Percentiles rank a stretch among this genome's conserved stretches.
These are phyloP conservation scores for Epicoccum nigrum DNA, from an alignment of 2,329 filamentous ascomycete genomes.

Conservation along the genomic window DNA sequence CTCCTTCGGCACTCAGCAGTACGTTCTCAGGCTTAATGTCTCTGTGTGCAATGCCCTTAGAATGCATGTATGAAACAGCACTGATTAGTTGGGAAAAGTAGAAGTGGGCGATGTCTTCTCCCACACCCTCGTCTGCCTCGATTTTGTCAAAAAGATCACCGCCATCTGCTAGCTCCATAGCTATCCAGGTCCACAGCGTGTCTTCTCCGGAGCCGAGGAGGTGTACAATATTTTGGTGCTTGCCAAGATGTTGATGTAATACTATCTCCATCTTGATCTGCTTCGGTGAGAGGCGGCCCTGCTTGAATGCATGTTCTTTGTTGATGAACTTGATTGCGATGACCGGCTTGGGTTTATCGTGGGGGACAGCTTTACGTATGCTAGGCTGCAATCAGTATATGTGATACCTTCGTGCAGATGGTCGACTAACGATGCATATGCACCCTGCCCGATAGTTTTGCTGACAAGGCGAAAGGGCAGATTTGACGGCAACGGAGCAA, in stretches of 20 bases:
- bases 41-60: constrained; percentile 91
- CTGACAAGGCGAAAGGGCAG: constrained; percentile 94
- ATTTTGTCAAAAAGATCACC: constrained; percentile 99
- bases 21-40: constrained; percentile 85
- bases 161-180: constrained; percentile 95
- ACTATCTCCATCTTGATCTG: constrained; percentile 92
- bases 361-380: constrained; percentile 89
- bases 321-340: constrained; percentile 99
- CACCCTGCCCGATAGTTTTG: constrained; percentile 93
- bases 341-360: constrained; percentile 71
- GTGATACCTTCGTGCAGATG: not conserved
- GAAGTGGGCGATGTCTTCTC: constrained; percentile 91
- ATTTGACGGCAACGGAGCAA: constrained; percentile 81
- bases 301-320: constrained; percentile 88
- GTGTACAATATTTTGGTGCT: constrained; percentile 91
- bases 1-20: constrained; percentile 80
- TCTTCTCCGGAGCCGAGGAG: constrained; percentile 91
- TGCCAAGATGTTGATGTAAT: constrained; percentile 84
- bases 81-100: constrained; percentile 93
- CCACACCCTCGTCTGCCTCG: constrained; percentile 94
- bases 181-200: constrained; percentile 89
- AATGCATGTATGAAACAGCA: constrained; percentile 94
- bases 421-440: constrained; percentile 85
- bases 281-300: constrained; percentile 85
- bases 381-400: constrained; percentile 43